Percentiles rank a stretch among this genome's conserved stretches.
Conservation (phyloP, 345 rosid genomes). For the Cardamine occulta region DNA sequence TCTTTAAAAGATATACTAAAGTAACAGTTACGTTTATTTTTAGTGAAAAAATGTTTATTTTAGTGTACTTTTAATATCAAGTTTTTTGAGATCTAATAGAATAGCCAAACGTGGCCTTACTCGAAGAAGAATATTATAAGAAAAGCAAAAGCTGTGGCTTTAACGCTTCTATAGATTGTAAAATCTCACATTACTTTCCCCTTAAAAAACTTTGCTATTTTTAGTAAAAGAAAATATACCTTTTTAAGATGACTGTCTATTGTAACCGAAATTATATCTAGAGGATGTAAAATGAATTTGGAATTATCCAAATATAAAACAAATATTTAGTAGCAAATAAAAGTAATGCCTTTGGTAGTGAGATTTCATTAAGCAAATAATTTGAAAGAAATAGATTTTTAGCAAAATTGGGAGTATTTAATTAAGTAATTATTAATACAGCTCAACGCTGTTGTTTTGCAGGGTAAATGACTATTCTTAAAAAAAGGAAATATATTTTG, state of each 20-base stretch:
- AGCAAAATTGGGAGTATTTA: slow-evolving; percentile 4
- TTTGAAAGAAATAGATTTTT: background rate
- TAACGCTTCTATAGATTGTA: slow-evolving; percentile 16
- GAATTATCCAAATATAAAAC: background rate
- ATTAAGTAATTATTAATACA: background rate
- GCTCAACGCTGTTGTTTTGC: too few relatives aligned
- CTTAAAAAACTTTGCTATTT: slow-evolving; percentile 13
- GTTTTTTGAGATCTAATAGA: background rate
- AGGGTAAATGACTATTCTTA: too few relatives aligned
- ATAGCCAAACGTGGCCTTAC: slow-evolving; percentile 18
- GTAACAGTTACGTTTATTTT: background rate
- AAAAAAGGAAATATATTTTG: too few relatives aligned
- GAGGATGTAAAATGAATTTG: background rate
- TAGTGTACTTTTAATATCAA: background rate
- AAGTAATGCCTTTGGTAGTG: background rate
- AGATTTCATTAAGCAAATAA: background rate
- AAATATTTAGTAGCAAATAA: background rate
- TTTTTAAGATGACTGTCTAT: slow-evolving; percentile 4
- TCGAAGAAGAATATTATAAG: background rate
- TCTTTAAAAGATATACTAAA: background rate
- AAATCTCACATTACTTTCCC: slow-evolving; percentile 15
- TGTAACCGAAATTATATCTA: slow-evolving; percentile 10
- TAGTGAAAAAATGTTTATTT: too few relatives aligned
- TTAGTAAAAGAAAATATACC: background rate
- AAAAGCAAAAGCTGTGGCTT: slow-evolving; percentile 32